Conservation (phyloP, 129 eudicot species). For the Escallonia herrerae region DNA sequence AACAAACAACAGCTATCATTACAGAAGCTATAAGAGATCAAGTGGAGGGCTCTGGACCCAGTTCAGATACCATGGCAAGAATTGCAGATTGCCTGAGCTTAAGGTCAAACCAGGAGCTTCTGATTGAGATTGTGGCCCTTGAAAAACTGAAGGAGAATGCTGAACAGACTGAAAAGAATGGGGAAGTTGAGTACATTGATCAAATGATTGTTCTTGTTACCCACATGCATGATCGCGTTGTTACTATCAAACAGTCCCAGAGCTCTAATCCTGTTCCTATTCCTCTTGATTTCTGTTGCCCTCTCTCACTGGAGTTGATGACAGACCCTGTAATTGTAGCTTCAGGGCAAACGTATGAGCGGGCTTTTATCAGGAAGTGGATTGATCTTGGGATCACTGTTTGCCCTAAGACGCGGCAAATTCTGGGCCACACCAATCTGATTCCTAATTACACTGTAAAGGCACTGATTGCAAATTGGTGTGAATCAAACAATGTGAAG, state of each 20-base stretch:
- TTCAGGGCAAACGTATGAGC: constrained; percentile 94
- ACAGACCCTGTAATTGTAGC: constrained; percentile 97
- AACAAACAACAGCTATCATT: constrained; percentile 45
- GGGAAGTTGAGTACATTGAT: constrained; percentile 70
- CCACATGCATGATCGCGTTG: constrained; percentile 66
- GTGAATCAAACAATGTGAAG: constrained; percentile 69
- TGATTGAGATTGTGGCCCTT: constrained; percentile 94
- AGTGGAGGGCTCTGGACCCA: constrained; percentile 64
- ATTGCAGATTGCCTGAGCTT: constrained; percentile 68
- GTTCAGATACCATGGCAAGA: constrained; percentile 44
- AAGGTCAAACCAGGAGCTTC: constrained; percentile 80
- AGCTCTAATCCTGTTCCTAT: constrained; percentile 56
- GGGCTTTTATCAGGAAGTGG: constrained; percentile 81
- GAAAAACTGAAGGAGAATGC: constrained; percentile 88
- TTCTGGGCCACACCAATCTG: constrained; percentile 77
- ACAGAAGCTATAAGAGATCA: constrained; percentile 62
- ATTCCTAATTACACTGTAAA: constrained; percentile 96
- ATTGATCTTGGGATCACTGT: constrained; percentile 92
- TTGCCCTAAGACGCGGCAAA: constrained; percentile 94
- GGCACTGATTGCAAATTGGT: constrained; percentile 91
- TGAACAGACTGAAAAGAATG: constrained; percentile 80
- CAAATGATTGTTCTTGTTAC: constrained; percentile 69
- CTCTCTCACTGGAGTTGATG: constrained; percentile 93
- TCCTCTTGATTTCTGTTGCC: constrained; percentile 97
- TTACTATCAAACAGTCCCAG: constrained; percentile 61